phyloP scores from a whole-genome alignment of 192 early-diverging fungal species.

The Backusella luteola region DNA sequence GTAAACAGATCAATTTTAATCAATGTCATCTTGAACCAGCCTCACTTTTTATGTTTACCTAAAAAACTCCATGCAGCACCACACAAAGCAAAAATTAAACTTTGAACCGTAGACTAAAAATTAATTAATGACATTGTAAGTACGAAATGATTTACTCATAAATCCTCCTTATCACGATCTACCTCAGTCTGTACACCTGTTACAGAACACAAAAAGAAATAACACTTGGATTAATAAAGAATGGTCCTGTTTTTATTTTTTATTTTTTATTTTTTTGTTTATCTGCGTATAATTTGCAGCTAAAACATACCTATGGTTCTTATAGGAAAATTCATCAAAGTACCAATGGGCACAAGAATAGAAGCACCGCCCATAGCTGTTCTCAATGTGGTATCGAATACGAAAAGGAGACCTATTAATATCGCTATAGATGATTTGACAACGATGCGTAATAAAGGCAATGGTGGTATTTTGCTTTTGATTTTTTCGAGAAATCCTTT shows the following conservation, averaged over 20 bases:
- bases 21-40: not conserved
- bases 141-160: not conserved
- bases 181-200: slow-evolving; percentile 33
- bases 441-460: slow-evolving; percentile 3
- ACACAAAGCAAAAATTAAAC: slow-evolving; percentile 8
- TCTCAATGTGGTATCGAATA: not conserved
- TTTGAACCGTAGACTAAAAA: slow-evolving; percentile 10
- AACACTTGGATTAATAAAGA: not conserved
- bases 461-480: slow-evolving; percentile 11
- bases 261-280: not conserved
- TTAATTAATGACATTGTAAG: not conserved
- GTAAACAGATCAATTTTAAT: not conserved
- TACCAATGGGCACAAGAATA: slow-evolving; percentile 18
- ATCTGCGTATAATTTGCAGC: too few species aligned
- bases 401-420: slow-evolving; percentile 12
- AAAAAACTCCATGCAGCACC: slow-evolving; percentile 25
- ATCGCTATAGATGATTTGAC: slow-evolving; percentile 26
- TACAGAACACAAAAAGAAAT: not conserved
- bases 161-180: not conserved
- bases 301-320: slow-evolving; percentile 14
- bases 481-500: not conserved
- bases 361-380: slow-evolving; percentile 9
- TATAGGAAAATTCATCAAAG: slow-evolving; percentile 24
- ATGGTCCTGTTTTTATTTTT: not conserved
- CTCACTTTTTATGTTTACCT: slow-evolving; percentile 8